Percentiles rank a stretch among this genome's conserved stretches.
phyloP scores from a whole-genome alignment of 164 flowering plant species.

The Buxus sempervirens region DNA sequence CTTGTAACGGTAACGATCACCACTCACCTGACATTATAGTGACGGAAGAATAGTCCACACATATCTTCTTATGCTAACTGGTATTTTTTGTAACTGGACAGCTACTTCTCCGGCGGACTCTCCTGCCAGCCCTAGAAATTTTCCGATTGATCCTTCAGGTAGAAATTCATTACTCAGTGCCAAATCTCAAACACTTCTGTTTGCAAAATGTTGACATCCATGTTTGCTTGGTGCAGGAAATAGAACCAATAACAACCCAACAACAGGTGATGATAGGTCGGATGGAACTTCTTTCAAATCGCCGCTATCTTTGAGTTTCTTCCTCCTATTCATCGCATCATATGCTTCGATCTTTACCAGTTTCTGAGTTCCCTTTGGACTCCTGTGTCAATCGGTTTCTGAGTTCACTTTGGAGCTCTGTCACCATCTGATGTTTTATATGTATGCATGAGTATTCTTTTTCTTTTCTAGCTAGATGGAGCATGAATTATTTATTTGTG shows the following conservation, averaged over 20 bases:
- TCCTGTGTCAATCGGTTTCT: constrained; percentile 2
- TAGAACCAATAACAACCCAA: constrained; percentile 41
- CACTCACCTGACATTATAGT: too few species aligned
- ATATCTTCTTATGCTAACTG: background rate
- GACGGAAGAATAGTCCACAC: background rate
- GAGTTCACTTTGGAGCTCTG: constrained; percentile 6
- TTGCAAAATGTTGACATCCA: background rate
- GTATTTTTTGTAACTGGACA: constrained; percentile 13
- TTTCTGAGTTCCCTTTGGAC: constrained; percentile 14
- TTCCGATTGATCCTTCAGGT: constrained; percentile 45
- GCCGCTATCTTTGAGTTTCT: constrained; percentile 31
- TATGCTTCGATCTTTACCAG: constrained; percentile 32
- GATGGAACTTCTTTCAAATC: constrained; percentile 37
- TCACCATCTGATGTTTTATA: background rate
- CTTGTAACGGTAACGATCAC: constrained; percentile 45
- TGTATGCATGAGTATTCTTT: background rate
- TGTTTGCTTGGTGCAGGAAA: constrained; percentile 26
- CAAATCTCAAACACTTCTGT: background rate
- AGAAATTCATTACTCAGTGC: constrained; percentile 24
- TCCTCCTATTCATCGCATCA: constrained; percentile 36
- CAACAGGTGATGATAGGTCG: constrained; percentile 38
- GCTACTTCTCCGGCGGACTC: constrained; percentile 49
- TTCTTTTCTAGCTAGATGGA: background rate
- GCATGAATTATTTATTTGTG: background rate
- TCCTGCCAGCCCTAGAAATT: constrained; percentile 35